Base-by-base conservation (phyloP, 1,284 basidiomycete genomes). In the Fomitopsis pinicola region DNA sequence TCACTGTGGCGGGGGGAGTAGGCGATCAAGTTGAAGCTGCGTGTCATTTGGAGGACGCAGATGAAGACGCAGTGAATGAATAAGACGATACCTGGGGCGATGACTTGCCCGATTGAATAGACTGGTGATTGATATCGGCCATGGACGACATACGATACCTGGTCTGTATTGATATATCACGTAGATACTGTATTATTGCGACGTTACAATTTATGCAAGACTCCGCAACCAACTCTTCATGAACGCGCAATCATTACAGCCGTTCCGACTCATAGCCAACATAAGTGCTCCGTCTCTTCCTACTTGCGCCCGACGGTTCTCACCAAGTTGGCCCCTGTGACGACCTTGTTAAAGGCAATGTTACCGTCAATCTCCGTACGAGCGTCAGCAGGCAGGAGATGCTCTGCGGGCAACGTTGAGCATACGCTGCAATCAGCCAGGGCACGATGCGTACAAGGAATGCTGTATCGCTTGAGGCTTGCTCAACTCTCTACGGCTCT, bases 311-410 rank as follows among this genome's bases (percentile, higher is more conserved):
- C 96, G 5, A 96, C 92, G 0, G 95, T 96, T 82, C 89, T 88
- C 61, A 87, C 78, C 38, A 97, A 76, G 70, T 95, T 88, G 12
- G 84, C 88, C 69, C 92, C 83, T 0, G 86, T 87, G 57, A 94
- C 75, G 71, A 89, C 81, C 73, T 93, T 94, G 2, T 94, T 95
- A 5, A 93, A 87, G 19, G 93, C 92, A 69, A 97, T 97, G 85
- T 94, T 95, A 28, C 93, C 93, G 67, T 95, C 92, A 66, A 96
- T 96, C 78, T 96, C 94, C n/a, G 96, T 94, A n/a, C 87, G 85
- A 30, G 91, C 92, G 75, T 96, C 94, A 44, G 91, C 91, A 0
- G 94, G 94, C 63, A 96, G 92, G 59, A 96, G 85, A 67, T 95
- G 83, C 52, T 92, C 86, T 82, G 66, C 33, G 26, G 53, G 48